A percentile compares a stretch with the other conserved stretches of the same genome.
phyloP scores from a whole-genome alignment of 352 stramenopile species.

The Globisporangium orthogonon region DNA sequence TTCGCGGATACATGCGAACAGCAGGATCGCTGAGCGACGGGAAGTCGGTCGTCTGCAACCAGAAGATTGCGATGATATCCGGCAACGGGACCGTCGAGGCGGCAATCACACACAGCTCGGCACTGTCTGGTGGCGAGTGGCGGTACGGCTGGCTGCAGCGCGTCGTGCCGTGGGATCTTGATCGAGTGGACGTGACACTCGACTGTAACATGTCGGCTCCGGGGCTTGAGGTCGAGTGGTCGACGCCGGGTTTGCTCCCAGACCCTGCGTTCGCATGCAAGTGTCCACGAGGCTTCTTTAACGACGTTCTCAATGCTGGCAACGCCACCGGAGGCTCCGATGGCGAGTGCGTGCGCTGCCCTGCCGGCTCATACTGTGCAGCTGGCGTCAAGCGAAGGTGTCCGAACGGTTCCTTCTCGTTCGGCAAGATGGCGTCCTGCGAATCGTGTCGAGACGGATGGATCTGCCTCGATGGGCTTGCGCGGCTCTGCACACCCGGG shows the following conservation, averaged over 20 bases:
- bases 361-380: slow-evolving; percentile 49
- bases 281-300: slow-evolving; percentile 54
- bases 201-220: slow-evolving; percentile 36
- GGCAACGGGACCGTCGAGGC: slow-evolving; percentile 17
- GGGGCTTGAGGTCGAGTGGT: slow-evolving; percentile 33
- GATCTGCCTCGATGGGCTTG: slow-evolving; percentile 53
- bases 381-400: slow-evolving; percentile 47
- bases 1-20: slow-evolving; percentile 34
- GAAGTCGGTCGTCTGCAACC: slow-evolving; percentile 15
- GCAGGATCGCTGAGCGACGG: not conserved
- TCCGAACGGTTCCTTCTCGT: slow-evolving; percentile 44
- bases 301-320: slow-evolving; percentile 23
- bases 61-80: slow-evolving; percentile 20
- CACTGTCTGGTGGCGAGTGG: slow-evolving; percentile 18
- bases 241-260: slow-evolving; percentile 42
- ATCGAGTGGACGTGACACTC: slow-evolving; percentile 22
- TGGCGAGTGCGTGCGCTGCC: slow-evolving; percentile 38
- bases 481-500: slow-evolving; percentile 43
- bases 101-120: not conserved
- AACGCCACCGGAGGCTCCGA: not conserved
- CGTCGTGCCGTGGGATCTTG: slow-evolving; percentile 33
- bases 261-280: slow-evolving; percentile 44
- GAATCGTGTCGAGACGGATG: slow-evolving; percentile 51
- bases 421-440: slow-evolving; percentile 43
- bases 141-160: slow-evolving; percentile 26